Evolutionary conservation across 345 rosid species (phyloP).

Genomic region (Salix dunnii): DNA sequence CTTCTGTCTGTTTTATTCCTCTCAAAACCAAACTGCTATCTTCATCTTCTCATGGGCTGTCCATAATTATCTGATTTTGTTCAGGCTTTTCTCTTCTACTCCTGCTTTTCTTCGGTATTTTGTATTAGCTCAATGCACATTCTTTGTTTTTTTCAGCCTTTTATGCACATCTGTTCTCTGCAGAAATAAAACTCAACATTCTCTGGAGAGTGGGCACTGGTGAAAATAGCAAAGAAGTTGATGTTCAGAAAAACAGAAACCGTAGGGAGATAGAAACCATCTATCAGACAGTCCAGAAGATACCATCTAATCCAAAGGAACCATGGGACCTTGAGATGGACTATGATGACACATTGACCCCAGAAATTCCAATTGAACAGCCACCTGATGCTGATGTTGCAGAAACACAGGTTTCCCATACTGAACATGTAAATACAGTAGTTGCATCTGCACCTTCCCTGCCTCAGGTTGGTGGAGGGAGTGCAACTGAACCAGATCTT

Average conservation of each 20-base stretch:
- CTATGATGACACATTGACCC: conserved; percentile 83
- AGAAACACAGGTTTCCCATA: conserved; percentile 46
- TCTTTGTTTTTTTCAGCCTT: conserved; percentile 23
- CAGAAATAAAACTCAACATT: conserved; percentile 58
- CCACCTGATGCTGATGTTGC: conserved; percentile 56
- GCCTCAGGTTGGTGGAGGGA: conserved; percentile 29
- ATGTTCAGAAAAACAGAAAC: conserved; percentile 74
- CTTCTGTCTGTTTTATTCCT: not conserved
- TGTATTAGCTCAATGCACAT: conserved; percentile 4
- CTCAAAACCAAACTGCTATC: not conserved
- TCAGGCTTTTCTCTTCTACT: not conserved
- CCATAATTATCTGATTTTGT: not conserved
- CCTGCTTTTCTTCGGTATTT: not conserved
- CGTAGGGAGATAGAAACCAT: conserved; percentile 77
- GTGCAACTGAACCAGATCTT: conserved; percentile 64
- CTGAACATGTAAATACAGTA: conserved; percentile 29
- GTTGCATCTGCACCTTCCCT: conserved; percentile 34
- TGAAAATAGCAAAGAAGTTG: conserved; percentile 89
- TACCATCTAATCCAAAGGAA: conserved; percentile 83
- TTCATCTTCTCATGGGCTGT: not conserved
- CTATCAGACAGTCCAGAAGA: conserved; percentile 46
- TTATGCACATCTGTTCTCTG: conserved; percentile 37
- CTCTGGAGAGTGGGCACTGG: conserved; percentile 78
- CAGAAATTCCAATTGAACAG: conserved; percentile 78
- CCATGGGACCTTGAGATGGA: conserved; percentile 99